Evolutionary conservation across 2,329 filamentous ascomycete species (phyloP).

Genomic region (Incumbomyces lentus): DNA sequence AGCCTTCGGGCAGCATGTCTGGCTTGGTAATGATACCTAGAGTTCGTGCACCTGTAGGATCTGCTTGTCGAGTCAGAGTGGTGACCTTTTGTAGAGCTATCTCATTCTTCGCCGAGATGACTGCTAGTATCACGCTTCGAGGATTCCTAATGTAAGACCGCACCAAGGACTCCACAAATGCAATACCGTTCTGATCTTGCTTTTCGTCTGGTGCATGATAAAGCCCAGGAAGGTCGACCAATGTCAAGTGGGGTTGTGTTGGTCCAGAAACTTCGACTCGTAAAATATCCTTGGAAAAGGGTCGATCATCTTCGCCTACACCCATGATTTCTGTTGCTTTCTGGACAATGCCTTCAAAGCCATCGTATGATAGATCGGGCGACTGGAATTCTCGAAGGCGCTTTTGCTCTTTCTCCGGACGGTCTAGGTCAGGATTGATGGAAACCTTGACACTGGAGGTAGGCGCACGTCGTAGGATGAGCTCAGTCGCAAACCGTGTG

Average conservation of each 20-base stretch:
- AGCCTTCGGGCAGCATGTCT: conserved; percentile 29
- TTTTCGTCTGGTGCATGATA: conserved; percentile 23
- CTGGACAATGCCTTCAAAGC: conserved; percentile 41
- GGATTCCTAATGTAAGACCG: conserved; percentile 32
- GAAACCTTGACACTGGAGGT: conserved; percentile 22
- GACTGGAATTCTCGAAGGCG: conserved; percentile 5
- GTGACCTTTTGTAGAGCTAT: conserved; percentile 34
- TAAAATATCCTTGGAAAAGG: conserved; percentile 34
- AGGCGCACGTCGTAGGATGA: conserved; percentile 33
- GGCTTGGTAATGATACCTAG: conserved; percentile 41
- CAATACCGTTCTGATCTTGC: conserved; percentile 34
- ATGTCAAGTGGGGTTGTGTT: conserved; percentile 28
- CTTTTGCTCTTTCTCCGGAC: conserved; percentile 11
- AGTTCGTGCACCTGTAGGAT: conserved; percentile 28
- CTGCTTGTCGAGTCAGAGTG: conserved; percentile 26
- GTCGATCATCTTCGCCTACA: conserved; percentile 25
- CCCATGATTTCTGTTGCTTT: conserved; percentile 45
- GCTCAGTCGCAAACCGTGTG: conserved; percentile 38
- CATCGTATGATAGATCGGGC: conserved; percentile 20
- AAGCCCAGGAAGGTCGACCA: conserved; percentile 38
- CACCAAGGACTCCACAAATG: conserved; percentile 41
- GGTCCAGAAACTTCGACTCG: conserved; percentile 34
- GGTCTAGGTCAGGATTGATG: conserved; percentile 17
- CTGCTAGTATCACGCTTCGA: conserved; percentile 38
- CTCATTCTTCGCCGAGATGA: conserved; percentile 36